Evolutionary conservation across 179 eudicot species (phyloP).

Genomic region (Silene coronaria): DNA sequence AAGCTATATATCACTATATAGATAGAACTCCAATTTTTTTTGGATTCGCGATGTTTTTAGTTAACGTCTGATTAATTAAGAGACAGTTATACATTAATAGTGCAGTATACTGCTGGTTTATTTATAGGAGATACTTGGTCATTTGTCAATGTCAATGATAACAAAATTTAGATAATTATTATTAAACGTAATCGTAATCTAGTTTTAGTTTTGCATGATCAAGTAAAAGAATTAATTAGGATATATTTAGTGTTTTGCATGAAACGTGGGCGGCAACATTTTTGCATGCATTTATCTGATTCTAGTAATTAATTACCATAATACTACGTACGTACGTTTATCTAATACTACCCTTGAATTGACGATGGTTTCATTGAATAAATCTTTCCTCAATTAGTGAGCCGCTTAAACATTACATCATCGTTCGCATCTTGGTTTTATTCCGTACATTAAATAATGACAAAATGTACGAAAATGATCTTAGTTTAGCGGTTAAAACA

Average conservation of each 20-base stretch:
- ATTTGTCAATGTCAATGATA: neutral
- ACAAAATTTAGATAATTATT: neutral
- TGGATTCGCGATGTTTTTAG: too few species aligned
- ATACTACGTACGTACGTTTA: too few species aligned
- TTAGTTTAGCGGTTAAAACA: too few species aligned
- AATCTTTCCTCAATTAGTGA: too few species aligned
- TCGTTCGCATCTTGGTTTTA: too few species aligned
- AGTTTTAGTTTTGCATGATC: neutral
- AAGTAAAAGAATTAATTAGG: neutral
- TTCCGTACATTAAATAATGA: too few species aligned
- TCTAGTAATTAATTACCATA: neutral
- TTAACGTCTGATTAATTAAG: neutral
- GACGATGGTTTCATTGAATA: too few species aligned
- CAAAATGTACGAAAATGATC: too few species aligned
- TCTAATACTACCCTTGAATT: neutral
- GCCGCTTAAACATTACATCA: too few species aligned
- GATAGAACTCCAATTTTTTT: too few species aligned
- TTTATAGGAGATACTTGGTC: neutral
- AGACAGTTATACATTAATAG: neutral
- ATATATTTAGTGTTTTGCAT: neutral
- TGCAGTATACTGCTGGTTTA: neutral
- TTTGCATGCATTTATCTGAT: neutral
- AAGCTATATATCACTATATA: neutral
- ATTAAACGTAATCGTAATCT: conserved; percentile 2
- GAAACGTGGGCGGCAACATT: conserved; percentile 9